Base-by-base conservation (phyloP, 495 filamentous ascomycete species). In the Podospora australis region DNA sequence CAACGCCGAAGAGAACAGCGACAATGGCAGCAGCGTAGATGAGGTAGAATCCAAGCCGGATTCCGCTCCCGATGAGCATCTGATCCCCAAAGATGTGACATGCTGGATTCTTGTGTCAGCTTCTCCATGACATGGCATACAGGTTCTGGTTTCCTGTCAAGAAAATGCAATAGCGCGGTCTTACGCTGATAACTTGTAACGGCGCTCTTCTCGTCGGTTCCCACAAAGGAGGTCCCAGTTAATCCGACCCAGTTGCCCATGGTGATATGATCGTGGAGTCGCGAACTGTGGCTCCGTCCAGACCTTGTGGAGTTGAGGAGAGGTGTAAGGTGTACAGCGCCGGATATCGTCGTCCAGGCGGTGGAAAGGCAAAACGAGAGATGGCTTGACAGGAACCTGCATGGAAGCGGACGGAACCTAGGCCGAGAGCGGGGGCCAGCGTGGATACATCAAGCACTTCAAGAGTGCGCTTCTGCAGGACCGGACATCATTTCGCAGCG, bases 41-140 rank as follows among this genome's bases (percentile, higher is more conserved):
- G 11, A 64, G 49, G 47, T 64, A 64, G 58, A 64, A 64, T 45
- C 58, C 58, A 35, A 57, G 20, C 9, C 61, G 53, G 20, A 64
- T 59, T 43, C 61, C 61, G 24, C 46, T 34, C 30, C 61, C 61
- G 47, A 62, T 61, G 36, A 64, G 58, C 55, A 58, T 60, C 53
- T 60, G 58, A 54, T 64, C 58, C 28, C 61, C 61, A 23, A 64
- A 64, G 39, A 62, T 59, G 41, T 64, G 61, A 25, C 61, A 64
- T 34, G 61, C n/a, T n/a, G n/a, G n/a, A n/a, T n/a, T n/a, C n/a
- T n/a, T n/a, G n/a, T n/a, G n/a, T n/a, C n/a, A n/a, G n/a, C n/a
- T n/a, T n/a, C n/a, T n/a, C n/a, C n/a, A n/a, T n/a, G n/a, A n/a
- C n/a, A n/a, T n/a, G n/a, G n/a, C n/a, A n/a, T n/a, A n/a, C n/a